Conservation (phyloP, 306 rosid species). For the Geum urbanum region DNA sequence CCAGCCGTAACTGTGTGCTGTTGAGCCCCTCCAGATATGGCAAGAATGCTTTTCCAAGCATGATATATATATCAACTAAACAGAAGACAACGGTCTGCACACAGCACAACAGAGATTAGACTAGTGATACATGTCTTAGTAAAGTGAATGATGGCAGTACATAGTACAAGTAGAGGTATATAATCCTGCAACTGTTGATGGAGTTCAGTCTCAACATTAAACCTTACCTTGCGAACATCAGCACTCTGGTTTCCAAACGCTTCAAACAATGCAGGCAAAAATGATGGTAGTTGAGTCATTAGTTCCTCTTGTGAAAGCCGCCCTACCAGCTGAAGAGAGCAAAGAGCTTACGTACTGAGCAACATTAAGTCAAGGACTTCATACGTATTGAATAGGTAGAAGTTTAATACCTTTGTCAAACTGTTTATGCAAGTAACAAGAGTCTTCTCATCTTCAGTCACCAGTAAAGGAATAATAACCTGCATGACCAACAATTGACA, state of each 20-base stretch:
- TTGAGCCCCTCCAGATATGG: conserved; percentile 93
- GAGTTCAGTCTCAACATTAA: not conserved
- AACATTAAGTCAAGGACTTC: not conserved
- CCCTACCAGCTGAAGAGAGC: conserved; percentile 64
- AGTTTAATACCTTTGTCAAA: conserved; percentile 77
- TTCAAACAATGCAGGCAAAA: conserved; percentile 92
- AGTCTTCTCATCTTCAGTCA: conserved; percentile 90
- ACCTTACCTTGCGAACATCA: conserved; percentile 89
- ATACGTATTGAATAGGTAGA: conserved; percentile 13
- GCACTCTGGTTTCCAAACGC: conserved; percentile 98
- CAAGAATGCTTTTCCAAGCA: conserved; percentile 95
- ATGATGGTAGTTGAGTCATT: conserved; percentile 81
- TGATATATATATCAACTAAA: conserved; percentile 90
- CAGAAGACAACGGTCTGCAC: conserved; percentile 98
- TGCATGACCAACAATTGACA: conserved; percentile 39
- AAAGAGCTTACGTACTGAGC: not conserved
- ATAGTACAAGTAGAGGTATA: not conserved
- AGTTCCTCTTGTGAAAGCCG: conserved; percentile 83
- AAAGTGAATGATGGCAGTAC: not conserved
- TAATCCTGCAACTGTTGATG: not conserved
- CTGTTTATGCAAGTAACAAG: conserved; percentile 86
- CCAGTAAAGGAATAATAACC: conserved; percentile 88
- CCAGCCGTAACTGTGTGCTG: conserved; percentile 90
- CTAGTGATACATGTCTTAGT: not conserved
- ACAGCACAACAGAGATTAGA: conserved; percentile 26